Percentiles rank a stretch among this genome's conserved stretches.
phyloP scores from a whole-genome alignment of 2,329 filamentous ascomycete genomes.

The Sporothrix schenckii region DNA sequence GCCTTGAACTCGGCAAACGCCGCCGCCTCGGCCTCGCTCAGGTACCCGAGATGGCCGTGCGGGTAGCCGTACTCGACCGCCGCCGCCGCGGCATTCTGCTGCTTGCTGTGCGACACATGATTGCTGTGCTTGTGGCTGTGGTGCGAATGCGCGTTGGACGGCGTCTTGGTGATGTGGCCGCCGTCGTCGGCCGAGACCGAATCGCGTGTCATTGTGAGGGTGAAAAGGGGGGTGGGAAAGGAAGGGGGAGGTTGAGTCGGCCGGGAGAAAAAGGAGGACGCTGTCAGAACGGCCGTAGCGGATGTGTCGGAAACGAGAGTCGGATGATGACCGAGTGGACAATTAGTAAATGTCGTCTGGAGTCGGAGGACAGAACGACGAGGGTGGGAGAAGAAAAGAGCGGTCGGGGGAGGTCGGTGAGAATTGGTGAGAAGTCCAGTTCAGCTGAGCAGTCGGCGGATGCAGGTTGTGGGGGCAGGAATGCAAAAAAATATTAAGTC shows the following conservation, averaged over 20 bases:
- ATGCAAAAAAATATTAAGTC: background rate
- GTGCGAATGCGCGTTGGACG: slow-evolving; percentile 27
- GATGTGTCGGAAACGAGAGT: slow-evolving; percentile 4
- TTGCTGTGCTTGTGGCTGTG: slow-evolving; percentile 20
- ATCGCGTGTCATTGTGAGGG: slow-evolving; percentile 9
- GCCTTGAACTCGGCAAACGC: slow-evolving; percentile 73
- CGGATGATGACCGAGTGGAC: background rate
- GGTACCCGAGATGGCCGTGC: slow-evolving; percentile 77
- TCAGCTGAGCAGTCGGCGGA: background rate
- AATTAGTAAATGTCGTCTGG: background rate
- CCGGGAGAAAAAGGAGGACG: background rate
- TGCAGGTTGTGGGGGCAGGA: too few species aligned
- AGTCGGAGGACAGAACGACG: background rate
- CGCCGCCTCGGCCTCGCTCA: slow-evolving; percentile 68
- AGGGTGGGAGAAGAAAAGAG: background rate
- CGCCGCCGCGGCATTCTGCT: slow-evolving; percentile 35
- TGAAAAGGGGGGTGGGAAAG: background rate
- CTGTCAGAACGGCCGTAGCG: background rate
- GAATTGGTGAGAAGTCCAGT: background rate
- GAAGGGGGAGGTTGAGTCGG: background rate
- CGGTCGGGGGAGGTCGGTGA: slow-evolving; percentile 9
- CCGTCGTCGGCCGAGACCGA: slow-evolving; percentile 26
- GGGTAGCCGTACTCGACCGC: slow-evolving; percentile 60
- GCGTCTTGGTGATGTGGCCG: slow-evolving; percentile 27
- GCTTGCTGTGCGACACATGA: slow-evolving; percentile 14